Base-by-base conservation (phyloP, 345 rosid genomes). In the Populus nigra region DNA sequence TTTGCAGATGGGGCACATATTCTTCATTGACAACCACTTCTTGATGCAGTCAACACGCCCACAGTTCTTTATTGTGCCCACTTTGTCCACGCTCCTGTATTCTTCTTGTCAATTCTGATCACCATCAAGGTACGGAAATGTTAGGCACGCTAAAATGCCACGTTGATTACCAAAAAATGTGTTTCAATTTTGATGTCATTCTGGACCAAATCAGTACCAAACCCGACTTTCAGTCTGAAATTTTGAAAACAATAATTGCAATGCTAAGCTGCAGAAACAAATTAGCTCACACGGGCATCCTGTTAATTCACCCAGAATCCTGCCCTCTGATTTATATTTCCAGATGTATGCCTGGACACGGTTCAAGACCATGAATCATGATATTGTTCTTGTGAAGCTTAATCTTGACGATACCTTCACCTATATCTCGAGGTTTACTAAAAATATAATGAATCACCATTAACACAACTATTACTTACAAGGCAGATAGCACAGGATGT, bases 1-100 rank as follows among this genome's bases (percentile, higher is more conserved):
- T 65, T 83, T 81, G 84, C 88, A 85, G 45, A 83, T 81, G 18
- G 88, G 86, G 79, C 88, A 85, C 7, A 73, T 57, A 47, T 85
- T 85, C 83, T 85, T 85, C 81, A 78, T 69, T 2, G 78, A 65
- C 43, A 85, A 68, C 88, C 88, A 85, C 36, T 77, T 85, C 67
- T 59, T 72, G 67, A 83, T 81, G 84, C 88, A 83, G 62, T 8
- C 72, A 7, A 69, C 68, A 55, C 83, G 88, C 8, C 83, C 79
- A 12, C 88, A 83, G 25, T 31, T 78, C 41, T 25, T 69, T 77
- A 85, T 16, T 18, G 38, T 76, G 36, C 86, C 88, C 22, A 78
- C 69, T 10, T 71, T 70, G 1, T 78, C 84, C 69, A 22, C 41
- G 25, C 71, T 65, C 76, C 73, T 65, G 79, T 83, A 85, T 50